Base-by-base conservation (phyloP, 2,329 filamentous ascomycete species). In the Talaromyces rugulosus region DNA sequence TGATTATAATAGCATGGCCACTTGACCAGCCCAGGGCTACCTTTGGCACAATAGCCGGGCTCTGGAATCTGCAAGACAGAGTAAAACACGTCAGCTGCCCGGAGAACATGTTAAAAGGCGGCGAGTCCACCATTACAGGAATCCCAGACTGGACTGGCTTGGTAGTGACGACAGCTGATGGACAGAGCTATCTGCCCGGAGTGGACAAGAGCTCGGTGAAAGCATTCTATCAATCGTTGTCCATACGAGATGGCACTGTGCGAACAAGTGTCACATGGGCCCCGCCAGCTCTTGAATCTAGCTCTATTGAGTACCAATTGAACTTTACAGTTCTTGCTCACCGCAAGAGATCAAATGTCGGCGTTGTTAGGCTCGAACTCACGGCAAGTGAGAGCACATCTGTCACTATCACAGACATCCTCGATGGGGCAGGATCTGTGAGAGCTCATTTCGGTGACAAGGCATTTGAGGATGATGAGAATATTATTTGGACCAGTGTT, bases 61-160 rank as follows among this genome's bases (percentile, higher is more conserved):
- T 64, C 57, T 62, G 62, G 56, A 60, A 60, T 51, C 40, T 62
- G 16, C 57, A 63, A 36, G 47, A 27, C 34, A 51, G 28, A 34
- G 59, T 44, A 11, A 62, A 52, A 40, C 56, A 64, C n/a, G 52
- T 59, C 23, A 55, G 54, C 28, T 44, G 56, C 18, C 60, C 60
- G 12, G 62, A 62, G 2, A 60, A 64, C 47, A 33, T 62, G 12
- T 57, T 56, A 47, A 23, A 36, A 18, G 62, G 62, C 18, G 53
- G 62, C 18, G 62, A 64, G 36, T 64, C 60, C 27, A 60, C 58
- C 42, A 62, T 64, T 23, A 60, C 60, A 30, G 62, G 56, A 8
- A 62, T 64, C 34, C 56, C 62, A 50, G 62, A 64, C 33, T 62
- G 62, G 62, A 64, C 60, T 27, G 62, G 51, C 4, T 54, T 64